Evolutionary conservation across 108 stramenopile genomes (phyloP).

Genomic region (Epithemia pelagica): DNA sequence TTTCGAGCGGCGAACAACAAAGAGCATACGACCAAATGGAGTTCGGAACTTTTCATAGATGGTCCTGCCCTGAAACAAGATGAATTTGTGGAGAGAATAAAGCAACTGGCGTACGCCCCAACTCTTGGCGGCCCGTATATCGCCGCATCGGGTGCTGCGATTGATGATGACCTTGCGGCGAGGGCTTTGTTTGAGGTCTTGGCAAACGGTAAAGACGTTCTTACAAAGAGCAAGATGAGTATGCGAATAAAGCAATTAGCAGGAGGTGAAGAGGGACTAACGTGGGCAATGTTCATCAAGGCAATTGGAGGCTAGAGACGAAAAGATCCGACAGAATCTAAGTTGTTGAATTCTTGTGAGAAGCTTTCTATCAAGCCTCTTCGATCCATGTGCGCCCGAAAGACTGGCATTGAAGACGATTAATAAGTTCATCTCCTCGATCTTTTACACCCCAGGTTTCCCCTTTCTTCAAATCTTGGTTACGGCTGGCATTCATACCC

Average conservation of each 20-base stretch:
- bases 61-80: conserved; percentile 56
- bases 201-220: conserved; percentile 57
- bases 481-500: conserved; percentile 54
- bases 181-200: conserved; percentile 55
- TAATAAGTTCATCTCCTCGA: conserved; percentile 40
- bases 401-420: conserved; percentile 45
- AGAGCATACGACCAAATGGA: conserved; percentile 75
- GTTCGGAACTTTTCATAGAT: conserved; percentile 47
- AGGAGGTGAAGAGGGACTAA: conserved; percentile 64
- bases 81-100: conserved; percentile 46
- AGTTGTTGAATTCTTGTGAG: too few relatives aligned
- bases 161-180: conserved; percentile 46
- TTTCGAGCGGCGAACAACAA: conserved; percentile 50
- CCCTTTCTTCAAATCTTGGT: conserved; percentile 59
- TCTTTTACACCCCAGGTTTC: conserved; percentile 72
- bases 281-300: conserved; percentile 46
- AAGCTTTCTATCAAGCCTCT: conserved; percentile 34
- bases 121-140: conserved; percentile 76
- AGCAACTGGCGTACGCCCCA: conserved; percentile 48
- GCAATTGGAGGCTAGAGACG: conserved; percentile 3
- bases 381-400: conserved; percentile 71
- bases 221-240: conserved; percentile 63
- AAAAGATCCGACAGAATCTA: not conserved
- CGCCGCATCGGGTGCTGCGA: conserved; percentile 38
- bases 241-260: conserved; percentile 52